Base-by-base conservation (phyloP, 306 rosid species). In the Lablab purpureus region DNA sequence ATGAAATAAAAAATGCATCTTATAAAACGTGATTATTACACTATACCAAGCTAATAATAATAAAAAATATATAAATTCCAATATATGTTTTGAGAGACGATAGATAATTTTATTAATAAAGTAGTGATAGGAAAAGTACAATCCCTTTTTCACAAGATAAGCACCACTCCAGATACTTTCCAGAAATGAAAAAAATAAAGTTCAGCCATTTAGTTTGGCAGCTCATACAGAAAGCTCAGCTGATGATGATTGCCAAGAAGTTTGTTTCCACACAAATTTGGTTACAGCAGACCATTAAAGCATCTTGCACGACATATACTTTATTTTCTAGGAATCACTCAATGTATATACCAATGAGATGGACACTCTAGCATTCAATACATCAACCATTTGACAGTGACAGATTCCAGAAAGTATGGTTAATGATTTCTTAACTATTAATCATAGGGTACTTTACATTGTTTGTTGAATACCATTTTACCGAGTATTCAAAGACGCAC, bases 191-290 rank as follows among this genome's bases (percentile, higher is more conserved):
- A 50, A 1, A 40, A 10, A 75, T 14, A 14, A 65, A 65, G 60
- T 41, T 41, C 18, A 46, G 13, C 5, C 62, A 46, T 74, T 58
- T 63, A 73, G 10, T 73, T 45, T 3, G 45, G 18, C 22, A 63
- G 22, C 22, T 60, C 13, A 46, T 19, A n/a, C 21, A 27, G 32
- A 75, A 43, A 28, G 59, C 60, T 25, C 40, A 8, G 9, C 45
- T 30, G 49, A 22, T 59, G 70, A 62, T 46, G 52, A 17, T 75
- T 75, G 49, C 50, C 47, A 17, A 51, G 4, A 59, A 59, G 45
- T 45, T 43, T 28, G 7, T 37, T 74, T 41, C 30, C 72, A 18
- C 79, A 10, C 59, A 32, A 27, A 11, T 62, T 75, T 46, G 32
- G 79, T 59, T 25, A 7, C 27, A 43, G 58, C 18, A 43, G 18